Base-by-base conservation (phyloP, 306 rosid genomes). In the Astragalus glycyphyllos region DNA sequence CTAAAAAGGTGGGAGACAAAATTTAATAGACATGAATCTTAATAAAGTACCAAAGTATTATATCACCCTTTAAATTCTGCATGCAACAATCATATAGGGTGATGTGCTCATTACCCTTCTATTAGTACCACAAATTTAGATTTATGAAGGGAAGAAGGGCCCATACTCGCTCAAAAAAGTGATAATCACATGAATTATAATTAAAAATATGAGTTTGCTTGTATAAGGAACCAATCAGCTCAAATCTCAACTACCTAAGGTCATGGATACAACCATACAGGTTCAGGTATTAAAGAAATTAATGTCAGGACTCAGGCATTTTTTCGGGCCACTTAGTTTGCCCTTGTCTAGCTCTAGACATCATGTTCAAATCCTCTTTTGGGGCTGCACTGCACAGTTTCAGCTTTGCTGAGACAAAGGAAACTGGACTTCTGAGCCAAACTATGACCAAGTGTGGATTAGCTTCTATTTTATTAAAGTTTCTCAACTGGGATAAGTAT, bases 391-490 rank as follows among this genome's bases (percentile, higher is more conserved):
- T n/a, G n/a, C 32, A 17, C 34, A 20, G 58, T 51, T 51, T 51
- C 31, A 51, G 58, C 34, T 51, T 11, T 51, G 12, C 58, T 51
- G 34, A 57, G 41, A 11, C 62, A 57, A 40, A 6, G 38, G 61
- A 57, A 57, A 17, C 62, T 5, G 29, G 47, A 73, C 47, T 23
- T 63, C 35, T 10, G 64, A 26, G 53, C 23, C 45, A 8, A 38
- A 32, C 37, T 51, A 51, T 51, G 20, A 4, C 31, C 12, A 7
- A 16, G 31, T 10, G 8, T 51, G 57, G 29, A 51, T 51, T 51
- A 51, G 31, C 31, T 26, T 26, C 31, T 26, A 26, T 2, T 26
- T 26, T 26, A 26, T 26, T 26, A 26, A 26, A 26, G 31, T 26
- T 26, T 26, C 1, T 26, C 4, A 26, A 26, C n/a, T 51, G 6